Conservation (phyloP, 768 basidiomycete genomes). For the Dacryopinax spathularia region DNA sequence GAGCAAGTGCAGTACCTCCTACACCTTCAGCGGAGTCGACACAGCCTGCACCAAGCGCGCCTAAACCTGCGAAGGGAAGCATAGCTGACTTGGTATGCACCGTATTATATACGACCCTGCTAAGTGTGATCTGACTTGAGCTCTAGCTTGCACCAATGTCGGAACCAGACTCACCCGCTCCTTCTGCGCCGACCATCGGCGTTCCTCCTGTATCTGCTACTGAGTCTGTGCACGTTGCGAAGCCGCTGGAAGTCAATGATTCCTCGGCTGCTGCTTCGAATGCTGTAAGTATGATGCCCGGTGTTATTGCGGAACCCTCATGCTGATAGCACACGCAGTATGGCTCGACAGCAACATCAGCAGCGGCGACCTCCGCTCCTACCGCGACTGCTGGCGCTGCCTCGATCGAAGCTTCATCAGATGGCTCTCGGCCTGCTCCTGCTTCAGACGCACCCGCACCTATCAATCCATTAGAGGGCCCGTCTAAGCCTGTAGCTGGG, state of each 20-base stretch:
- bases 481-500: background rate
- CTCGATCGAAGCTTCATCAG: too few relatives aligned
- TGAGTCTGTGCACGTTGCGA: background rate
- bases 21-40: slow-evolving; percentile 23
- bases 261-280: background rate
- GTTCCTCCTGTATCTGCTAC: slow-evolving; percentile 6
- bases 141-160: slow-evolving; percentile 23
- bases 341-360: background rate
- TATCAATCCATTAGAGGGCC: background rate
- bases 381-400: background rate
- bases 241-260: background rate
- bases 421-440: background rate
- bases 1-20: slow-evolving; percentile 13
- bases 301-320: background rate
- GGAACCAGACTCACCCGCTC: slow-evolving; percentile 33
- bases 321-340: background rate
- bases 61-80: slow-evolving; percentile 4
- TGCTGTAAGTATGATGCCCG: background rate
- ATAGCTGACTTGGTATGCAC: slow-evolving; percentile 22
- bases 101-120: background rate
- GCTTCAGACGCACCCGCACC: background rate
- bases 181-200: slow-evolving; percentile 10
- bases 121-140: slow-evolving; percentile 12
- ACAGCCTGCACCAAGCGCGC: slow-evolving; percentile 14
- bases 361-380: background rate